Evolutionary conservation across 2,329 filamentous ascomycete genomes (phyloP), one percentile per base, ranked within the genome.

Genomic region (Colletotrichum sp.): DNA sequence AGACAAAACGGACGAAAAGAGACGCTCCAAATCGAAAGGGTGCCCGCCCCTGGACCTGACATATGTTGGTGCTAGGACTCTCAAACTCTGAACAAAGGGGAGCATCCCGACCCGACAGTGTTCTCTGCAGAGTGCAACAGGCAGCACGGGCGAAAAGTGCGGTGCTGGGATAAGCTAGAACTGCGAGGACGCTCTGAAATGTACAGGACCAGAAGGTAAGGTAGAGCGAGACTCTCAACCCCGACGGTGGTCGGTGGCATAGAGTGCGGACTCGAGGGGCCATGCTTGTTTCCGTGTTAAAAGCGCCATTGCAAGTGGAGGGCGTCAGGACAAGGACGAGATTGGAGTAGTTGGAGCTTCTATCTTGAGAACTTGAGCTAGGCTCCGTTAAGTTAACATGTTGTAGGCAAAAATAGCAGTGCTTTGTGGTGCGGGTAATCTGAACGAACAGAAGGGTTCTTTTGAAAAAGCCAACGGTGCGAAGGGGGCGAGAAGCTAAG

Each of bases 1-100:
- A 64, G 60, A 73, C 73, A 76, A 69, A 76, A 73, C 70, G 73
- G 73, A 76, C 73, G 73, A 76, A 73, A 71, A 76, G 44, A 69
- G 63, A 72, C 32, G 70, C 70, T 39, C 63, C n/a, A 21, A 55
- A 39, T 34, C n/a, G 44, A 36, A 34, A 28, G 26, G 55, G 55
- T 36, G 68, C 18, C n/a, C 32, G 32, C 30, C 49, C 36, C 63
- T 71, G 60, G 62, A 49, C 26, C 39, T 64, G 70, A 72, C 73
- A 69, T 49, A 64, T 69, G 73, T 71, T 60, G 39, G 64, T 64
- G 59, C 71, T 76, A 28, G 60, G 60, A 55, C 60, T 16, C 30
- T 30, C 59, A 57, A 59, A 28, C 63, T 69, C 32, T 60, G 69
- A n/a, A 55, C 16, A 34, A 65, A 28, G 71, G 69, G 44, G 39